phyloP scores from a whole-genome alignment of 2,329 filamentous ascomycete genomes.

The Fusarium mundagurra region DNA sequence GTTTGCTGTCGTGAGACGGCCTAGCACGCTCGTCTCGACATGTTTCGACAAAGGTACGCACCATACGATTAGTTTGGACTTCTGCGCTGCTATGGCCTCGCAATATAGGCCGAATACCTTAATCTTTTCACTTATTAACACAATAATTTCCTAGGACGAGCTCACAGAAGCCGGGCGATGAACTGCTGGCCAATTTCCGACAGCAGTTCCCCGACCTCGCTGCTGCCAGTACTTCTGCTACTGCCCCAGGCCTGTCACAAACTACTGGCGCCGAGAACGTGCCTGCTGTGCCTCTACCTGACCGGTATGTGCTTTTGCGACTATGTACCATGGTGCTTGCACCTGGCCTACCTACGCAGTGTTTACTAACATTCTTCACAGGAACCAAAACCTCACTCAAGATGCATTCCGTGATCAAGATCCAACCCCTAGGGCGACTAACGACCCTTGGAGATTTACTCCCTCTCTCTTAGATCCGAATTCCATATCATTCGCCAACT shows the following conservation, averaged over 20 bases:
- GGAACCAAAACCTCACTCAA: slow-evolving; percentile 38
- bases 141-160: slow-evolving; percentile 65
- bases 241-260: slow-evolving; percentile 52
- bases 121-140: slow-evolving; percentile 3
- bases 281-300: slow-evolving; percentile 37
- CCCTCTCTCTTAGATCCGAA: slow-evolving; percentile 89
- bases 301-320: slow-evolving; percentile 39
- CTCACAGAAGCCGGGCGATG: slow-evolving; percentile 86
- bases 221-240: slow-evolving; percentile 59
- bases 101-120: background rate
- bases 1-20: slow-evolving; percentile 33
- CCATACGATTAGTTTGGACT: background rate
- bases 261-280: slow-evolving; percentile 45
- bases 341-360: background rate
- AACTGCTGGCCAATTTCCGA: slow-evolving; percentile 85
- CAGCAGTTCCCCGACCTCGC: slow-evolving; percentile 81
- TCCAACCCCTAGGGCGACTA: slow-evolving; percentile 80
- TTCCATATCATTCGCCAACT: slow-evolving; percentile 81
- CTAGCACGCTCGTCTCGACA: slow-evolving; percentile 35
- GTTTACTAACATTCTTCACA: slow-evolving; percentile 29
- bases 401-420: slow-evolving; percentile 73
- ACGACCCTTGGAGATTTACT: slow-evolving; percentile 88
- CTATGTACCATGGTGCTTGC: background rate
- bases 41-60: slow-evolving; percentile 46
- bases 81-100: background rate